phyloP scores from a whole-genome alignment of 805 yeast genomes.

The Debaryomyces maramus region DNA sequence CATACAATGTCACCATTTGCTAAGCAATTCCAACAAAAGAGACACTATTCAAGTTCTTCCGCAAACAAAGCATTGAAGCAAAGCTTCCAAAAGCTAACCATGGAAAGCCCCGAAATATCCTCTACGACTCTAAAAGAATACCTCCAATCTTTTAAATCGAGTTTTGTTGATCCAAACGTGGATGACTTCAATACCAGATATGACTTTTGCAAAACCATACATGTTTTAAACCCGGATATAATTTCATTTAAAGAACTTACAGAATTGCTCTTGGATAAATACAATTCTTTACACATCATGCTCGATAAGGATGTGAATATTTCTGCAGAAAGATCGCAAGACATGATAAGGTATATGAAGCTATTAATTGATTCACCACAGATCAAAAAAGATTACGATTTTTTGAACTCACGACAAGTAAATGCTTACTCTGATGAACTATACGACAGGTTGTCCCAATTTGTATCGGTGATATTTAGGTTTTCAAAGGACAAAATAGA shows the following conservation, averaged over 20 bases:
- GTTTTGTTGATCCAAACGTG: slow-evolving; percentile 9
- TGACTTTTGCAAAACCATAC: slow-evolving; percentile 27
- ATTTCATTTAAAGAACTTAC: slow-evolving; percentile 27
- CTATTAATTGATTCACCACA: slow-evolving; percentile 36
- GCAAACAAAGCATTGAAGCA: not conserved
- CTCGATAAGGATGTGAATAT: slow-evolving; percentile 10
- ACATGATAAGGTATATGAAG: slow-evolving; percentile 31
- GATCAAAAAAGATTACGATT: slow-evolving; percentile 7
- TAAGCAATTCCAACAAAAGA: not conserved
- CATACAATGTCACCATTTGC: slow-evolving; percentile 36
- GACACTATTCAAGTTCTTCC: not conserved
- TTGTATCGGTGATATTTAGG: slow-evolving; percentile 24
- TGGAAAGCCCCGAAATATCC: not conserved
- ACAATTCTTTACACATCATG: slow-evolving; percentile 18
- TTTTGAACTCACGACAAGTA: slow-evolving; percentile 1
- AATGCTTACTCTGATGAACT: slow-evolving; percentile 17
- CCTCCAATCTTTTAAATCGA: not conserved
- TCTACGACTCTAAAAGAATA: not conserved
- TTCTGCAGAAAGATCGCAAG: slow-evolving; percentile 22
- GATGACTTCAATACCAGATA: slow-evolving; percentile 21
- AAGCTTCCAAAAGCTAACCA: not conserved
- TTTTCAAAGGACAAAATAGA: slow-evolving; percentile 27
- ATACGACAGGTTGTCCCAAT: slow-evolving; percentile 26
- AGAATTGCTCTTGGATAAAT: slow-evolving; percentile 26
- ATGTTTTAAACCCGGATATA: slow-evolving; percentile 22